phyloP scores from a whole-genome alignment of 768 basidiomycete species.

The Xerocomellus chrysenteron region DNA sequence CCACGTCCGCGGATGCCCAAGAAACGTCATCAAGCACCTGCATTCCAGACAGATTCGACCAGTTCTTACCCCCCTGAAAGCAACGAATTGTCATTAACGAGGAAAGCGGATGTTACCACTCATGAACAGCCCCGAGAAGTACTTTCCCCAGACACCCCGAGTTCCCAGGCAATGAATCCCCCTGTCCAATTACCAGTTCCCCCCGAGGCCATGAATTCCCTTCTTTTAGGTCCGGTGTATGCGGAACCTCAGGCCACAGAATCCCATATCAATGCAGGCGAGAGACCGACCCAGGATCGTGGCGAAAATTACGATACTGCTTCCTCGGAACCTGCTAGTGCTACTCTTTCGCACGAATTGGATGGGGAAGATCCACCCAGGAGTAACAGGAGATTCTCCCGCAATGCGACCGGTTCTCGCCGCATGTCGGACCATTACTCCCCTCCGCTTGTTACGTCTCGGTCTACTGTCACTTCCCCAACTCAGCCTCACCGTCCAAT shows the following conservation, averaged over 20 bases:
- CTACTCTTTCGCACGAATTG: neutral
- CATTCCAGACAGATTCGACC: neutral
- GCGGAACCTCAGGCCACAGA: constrained; percentile 5
- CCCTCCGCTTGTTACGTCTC: constrained; percentile 4
- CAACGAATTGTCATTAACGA: neutral
- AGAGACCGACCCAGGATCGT: neutral
- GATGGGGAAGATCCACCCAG: constrained; percentile 11
- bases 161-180: constrained; percentile 10
- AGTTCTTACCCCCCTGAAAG: neutral
- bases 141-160: neutral
- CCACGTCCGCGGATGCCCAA: constrained; percentile 21
- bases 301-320: neutral
- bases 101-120: neutral
- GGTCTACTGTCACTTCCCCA: constrained; percentile 1
- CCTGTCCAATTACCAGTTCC: constrained; percentile 4
- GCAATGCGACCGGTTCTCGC: neutral
- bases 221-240: constrained; percentile 9
- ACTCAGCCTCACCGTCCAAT: neutral
- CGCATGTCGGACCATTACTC: constrained; percentile 11
- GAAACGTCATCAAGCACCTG: constrained; percentile 3
- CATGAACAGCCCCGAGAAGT: neutral
- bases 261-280: neutral
- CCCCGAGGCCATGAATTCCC: constrained; percentile 6
- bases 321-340: constrained; percentile 10
- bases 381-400: constrained; percentile 2